Base-by-base conservation (phyloP, 2,329 filamentous ascomycete genomes). In the Alternaria sp. region DNA sequence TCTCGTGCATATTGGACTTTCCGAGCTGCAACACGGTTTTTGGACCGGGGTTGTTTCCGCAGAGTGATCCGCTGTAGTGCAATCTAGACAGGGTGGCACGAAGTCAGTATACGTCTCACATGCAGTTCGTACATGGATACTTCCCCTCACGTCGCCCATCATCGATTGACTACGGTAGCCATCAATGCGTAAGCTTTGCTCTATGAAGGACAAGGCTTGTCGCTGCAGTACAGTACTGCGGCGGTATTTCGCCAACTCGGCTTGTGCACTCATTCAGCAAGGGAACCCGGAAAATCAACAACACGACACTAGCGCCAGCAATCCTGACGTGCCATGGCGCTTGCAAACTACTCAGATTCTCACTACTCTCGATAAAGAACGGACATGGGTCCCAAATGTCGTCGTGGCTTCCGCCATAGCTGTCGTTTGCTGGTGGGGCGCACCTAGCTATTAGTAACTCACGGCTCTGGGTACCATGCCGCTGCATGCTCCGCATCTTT, bases 401-500 rank as follows among this genome's bases (percentile, higher is more conserved):
- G 28, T 18, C 26, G 28, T 34, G 38, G 38, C 28, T 53, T n/a
- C 20, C 28, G 28, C 32, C 36, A 46, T 32, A 24, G 18, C 39
- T 48, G 39, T 36, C 34, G 11, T 11, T 49, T 32, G 44, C 46
- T n/a, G 51, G 44, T 22, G 39, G 30, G 54, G n/a, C 30, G 18
- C 43, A n/a, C 34, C 34, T 3, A 39, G 34, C 7, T 26, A 2
- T 43, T 16, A 22, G 22, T 30, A 51, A 4, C 38, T 20, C 44
- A 18, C 36, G 41, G n/a, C 36, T 38, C 24, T 26, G n/a, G 32
- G 18, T 18, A 43, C 22, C 49, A 34, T 26, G 51, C 36, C 36
- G 44, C 51, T 59, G 41, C 49, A 11, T 36, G 30, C 36, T 48
- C 28, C 34, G 36, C 49, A 26, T 43, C 28, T 48, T 54, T 16